Evolutionary conservation across 345 rosid genomes (phyloP).

Genomic region (Brassica rapa): DNA sequence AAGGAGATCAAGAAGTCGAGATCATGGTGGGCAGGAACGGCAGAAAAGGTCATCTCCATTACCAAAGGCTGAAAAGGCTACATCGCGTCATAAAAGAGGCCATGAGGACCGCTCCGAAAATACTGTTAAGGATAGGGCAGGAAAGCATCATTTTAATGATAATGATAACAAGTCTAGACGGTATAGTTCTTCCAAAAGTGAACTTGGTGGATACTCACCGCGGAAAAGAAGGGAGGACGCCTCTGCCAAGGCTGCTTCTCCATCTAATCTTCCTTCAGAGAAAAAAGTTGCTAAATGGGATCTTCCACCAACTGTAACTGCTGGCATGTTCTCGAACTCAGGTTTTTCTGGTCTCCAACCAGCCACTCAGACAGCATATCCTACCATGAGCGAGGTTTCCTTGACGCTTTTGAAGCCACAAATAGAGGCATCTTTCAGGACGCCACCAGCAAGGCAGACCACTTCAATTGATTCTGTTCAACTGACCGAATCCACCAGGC

Average conservation of each 20-base stretch:
- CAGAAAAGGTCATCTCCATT: conserved; percentile 63
- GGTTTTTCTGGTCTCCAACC: conserved; percentile 48
- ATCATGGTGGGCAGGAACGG: conserved; percentile 51
- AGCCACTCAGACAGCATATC: conserved; percentile 45
- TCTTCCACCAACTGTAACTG: conserved; percentile 53
- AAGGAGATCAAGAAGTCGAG: conserved; percentile 72
- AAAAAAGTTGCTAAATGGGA: conserved; percentile 85
- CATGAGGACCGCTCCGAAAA: conserved; percentile 47
- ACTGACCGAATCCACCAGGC: conserved; percentile 83
- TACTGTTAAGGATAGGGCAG: conserved; percentile 50
- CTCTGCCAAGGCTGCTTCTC: conserved; percentile 69
- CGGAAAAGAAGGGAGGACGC: conserved; percentile 76
- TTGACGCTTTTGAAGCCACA: conserved; percentile 47
- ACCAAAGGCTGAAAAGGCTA: conserved; percentile 51
- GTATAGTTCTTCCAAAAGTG: conserved; percentile 58
- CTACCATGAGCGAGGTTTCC: conserved; percentile 48
- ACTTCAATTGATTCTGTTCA: conserved; percentile 67
- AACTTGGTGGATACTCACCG: conserved; percentile 95
- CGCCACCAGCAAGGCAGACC: conserved; percentile 43
- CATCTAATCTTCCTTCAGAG: conserved; percentile 63
- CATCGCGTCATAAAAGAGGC: conserved; percentile 48
- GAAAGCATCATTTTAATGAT: conserved; percentile 51
- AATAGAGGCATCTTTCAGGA: conserved; percentile 43
- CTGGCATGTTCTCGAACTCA: conserved; percentile 39
- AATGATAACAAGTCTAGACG: conserved; percentile 53